Base-by-base conservation (phyloP, 805 yeast genomes). In the Metschnikowia aberdeeniae region DNA sequence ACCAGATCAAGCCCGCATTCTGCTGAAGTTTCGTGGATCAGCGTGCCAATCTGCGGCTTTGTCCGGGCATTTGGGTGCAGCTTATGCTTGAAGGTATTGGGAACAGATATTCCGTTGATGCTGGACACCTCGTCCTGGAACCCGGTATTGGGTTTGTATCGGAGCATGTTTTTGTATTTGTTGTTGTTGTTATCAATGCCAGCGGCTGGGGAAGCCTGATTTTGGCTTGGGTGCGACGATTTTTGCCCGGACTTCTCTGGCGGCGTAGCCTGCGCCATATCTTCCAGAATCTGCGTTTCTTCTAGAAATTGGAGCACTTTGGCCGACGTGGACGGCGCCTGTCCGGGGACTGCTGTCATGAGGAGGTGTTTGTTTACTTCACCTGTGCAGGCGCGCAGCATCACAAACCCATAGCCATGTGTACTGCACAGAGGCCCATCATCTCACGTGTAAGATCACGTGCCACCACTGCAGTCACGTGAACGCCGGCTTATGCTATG, bases 281-380 rank as follows among this genome's bases (percentile, higher is more conserved):
- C 44, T 12, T 42, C 52, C 14, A 53, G 47, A 17, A 66, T 43
- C 27, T 60, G 62, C 0, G 72, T 65, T 30, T 63, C 63, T 41
- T 51, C 52, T 5, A 66, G 62, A 45, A 51, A 67, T 37, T 53
- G 55, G 37, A 54, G 50, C 44, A 66, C 61, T 34, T 61, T 57
- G 39, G 53, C 59, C 2, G 61, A 54, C 6, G 65, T 58, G 22
- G 66, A 54, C 20, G 52, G 40, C 20, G 34, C 76, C 86, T 20
- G 70, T 80, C 26, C 89, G 97, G 97, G 82, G 89, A 89, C 56
- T 80, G 35, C 17, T 38, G 42, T 35, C 32, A 42, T 26, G 32
- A 45, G 34, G 43, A 38, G 28, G 37, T 44, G 47, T 44, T 44
- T 44, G 47, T 44, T 44, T 44, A 44, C 34, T 34, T 33, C 32